Conservation (phyloP, 805 yeast species). For the Yarrowia sp. region DNA sequence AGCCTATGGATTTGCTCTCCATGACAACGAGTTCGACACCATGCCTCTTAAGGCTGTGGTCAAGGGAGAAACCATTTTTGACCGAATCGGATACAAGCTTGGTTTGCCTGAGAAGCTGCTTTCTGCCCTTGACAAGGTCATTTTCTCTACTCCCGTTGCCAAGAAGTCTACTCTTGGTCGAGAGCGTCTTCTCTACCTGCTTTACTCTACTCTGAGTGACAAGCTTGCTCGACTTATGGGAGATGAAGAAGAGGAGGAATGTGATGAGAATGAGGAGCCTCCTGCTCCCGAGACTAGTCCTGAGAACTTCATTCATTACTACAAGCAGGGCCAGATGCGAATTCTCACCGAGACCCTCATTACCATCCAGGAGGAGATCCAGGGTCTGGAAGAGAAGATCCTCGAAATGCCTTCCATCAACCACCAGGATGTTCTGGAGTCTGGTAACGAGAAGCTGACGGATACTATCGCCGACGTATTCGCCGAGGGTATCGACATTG, state of each 20-base stretch:
- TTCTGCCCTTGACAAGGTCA: slow-evolving; percentile 8
- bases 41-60: slow-evolving; percentile 53
- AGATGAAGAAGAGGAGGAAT: slow-evolving; percentile 11
- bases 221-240: slow-evolving; percentile 21
- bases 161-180: slow-evolving; percentile 12
- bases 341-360: slow-evolving; percentile 7
- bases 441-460: neutral
- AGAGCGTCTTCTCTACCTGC: slow-evolving; percentile 16
- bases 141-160: slow-evolving; percentile 11
- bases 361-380: slow-evolving; percentile 14
- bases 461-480: neutral
- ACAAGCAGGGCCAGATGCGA: slow-evolving; percentile 23
- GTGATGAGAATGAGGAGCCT: neutral
- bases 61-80: slow-evolving; percentile 12
- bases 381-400: neutral
- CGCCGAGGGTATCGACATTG: slow-evolving; percentile 19
- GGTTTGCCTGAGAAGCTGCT: slow-evolving; percentile 19
- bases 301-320: slow-evolving; percentile 9
- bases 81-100: slow-evolving; percentile 16
- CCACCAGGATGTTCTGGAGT: slow-evolving; percentile 9
- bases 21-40: slow-evolving; percentile 52
- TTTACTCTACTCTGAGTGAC: slow-evolving; percentile 12
- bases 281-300: slow-evolving; percentile 2
- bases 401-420: neutral
- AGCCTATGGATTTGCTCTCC: slow-evolving; percentile 75